Evolutionary conservation across 2,329 filamentous ascomycete species (phyloP), one percentile per base, ranked within the genome.

Genomic region (Monosporascus cannonballus): DNA sequence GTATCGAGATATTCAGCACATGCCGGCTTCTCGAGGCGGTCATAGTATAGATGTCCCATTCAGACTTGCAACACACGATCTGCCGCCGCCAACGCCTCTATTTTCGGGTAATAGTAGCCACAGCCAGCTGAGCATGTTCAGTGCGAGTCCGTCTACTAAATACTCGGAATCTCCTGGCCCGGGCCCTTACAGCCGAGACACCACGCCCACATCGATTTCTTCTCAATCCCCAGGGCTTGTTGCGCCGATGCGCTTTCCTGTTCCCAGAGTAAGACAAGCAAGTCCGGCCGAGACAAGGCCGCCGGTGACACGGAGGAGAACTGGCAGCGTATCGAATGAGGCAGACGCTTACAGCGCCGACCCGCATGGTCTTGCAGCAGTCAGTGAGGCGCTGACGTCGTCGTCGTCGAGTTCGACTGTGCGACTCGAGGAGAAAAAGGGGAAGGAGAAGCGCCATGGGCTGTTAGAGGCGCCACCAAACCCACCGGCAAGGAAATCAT

Each of bases 131-230:
- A 81, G 80, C 67, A 79, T 76, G 3, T 77, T 84, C 50, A 90
- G 87, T 55, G 82, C 76, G 24, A 90, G 86, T 54, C 86, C 87
- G 38, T 91, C 87, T 4, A 90, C 88, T 2, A 77, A 85, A 55
- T 90, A 87, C 62, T 89, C 86, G 2, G 87, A 84, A 52, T 91
- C 88, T 1, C 83, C 83, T 1, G 80, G 81, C 1, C 83, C 86
- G 11, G 82, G 85, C 2, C 73, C 83, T 5, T 91, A 90, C 68
- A 91, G 87, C 64, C 79, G 87, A 56, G 86, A 88, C 54, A 90
- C 87, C 1, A 91, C 88, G 3, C 88, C 88, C 6, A 90, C 87
- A 4, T 91, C 88, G 9, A 84, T 88, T 57, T 87, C 85, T 7
- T 91, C 88, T 1, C 85, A 87, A 61, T 91, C 87, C 17, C 86